Evolutionary conservation across 805 yeast genomes (phyloP), one percentile per base, ranked within the genome.

Genomic region (Novakomyces olei): DNA sequence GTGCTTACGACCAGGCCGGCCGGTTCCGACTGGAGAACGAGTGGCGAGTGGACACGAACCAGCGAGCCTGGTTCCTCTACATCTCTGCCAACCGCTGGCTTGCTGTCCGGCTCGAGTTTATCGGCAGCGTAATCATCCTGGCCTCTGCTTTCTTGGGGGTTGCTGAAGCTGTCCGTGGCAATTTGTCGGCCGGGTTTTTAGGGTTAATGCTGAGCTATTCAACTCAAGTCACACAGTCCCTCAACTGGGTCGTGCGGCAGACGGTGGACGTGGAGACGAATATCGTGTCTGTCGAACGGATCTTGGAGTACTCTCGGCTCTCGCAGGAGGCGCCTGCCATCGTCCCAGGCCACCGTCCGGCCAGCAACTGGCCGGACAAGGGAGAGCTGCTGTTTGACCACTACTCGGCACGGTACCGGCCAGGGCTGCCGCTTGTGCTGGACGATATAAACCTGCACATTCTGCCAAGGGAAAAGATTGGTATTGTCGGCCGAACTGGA

Each of bases 161-260:
- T 32, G 51, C 69, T 38, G 65, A 80, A 15, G 60, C 81, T 42
- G 63, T 57, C 34, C 58, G 65, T 12, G 92, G 94, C 9, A 51
- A 58, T 14, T 63, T 85, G 19, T 67, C 81, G 15, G 81, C 94
- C 12, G 98, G 98, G 55, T 57, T 78, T 48, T 83, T 83, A 46
- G 99, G 99, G 61, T 62, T 88, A 44, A 74, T 93, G 15, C 76
- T 88, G 44, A 75, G 92, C 30, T 91, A 88, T 54, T 85, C 98
- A 2, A 61, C 88, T 40, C 92, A 80, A 52, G 67, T 83, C 38
- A 88, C 99, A 0, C 93, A 81, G 54, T 66, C 93, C 0, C 65
- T 88, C 54, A 85, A 81, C 53, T 85, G 95, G 95, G 80, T 88
- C 54, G 96, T 88, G 19, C 68, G 99, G 57, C 85, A 83, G 96